Evolutionary conservation across 192 early-diverging fungal species (phyloP), one percentile per base, ranked within the genome.

Genomic region (Martensiomyces pterosporus): DNA sequence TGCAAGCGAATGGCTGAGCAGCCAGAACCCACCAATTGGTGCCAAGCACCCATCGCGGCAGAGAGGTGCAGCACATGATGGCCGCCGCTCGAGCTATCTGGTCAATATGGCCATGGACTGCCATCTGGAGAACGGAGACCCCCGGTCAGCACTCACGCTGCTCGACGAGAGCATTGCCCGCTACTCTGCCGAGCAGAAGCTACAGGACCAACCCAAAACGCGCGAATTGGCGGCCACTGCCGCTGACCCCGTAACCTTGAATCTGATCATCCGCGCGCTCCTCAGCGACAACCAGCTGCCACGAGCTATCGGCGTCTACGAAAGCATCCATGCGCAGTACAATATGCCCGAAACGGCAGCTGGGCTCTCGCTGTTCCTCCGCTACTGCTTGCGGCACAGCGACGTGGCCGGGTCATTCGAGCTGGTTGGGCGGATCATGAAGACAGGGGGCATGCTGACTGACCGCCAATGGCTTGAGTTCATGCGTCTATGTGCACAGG

Each of bases 91-190:
- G 5, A 61, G 57, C 18, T 40, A 61, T 14, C 25, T 69, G 38
- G 39, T 69, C 44, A 69, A 69, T 15, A 69, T 69, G 42, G 55
- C 55, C 1, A 44, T 69, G 44, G 9, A 39, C 0, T 38, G 39
- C n/a, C 49, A 62, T 22, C 24, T 69, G 9, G n/a, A 47, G 7
- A 14, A 24, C 36, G 44, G 46, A n/a, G 15, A 55, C 12, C 4
- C 45, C 2, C 17, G 32, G 7, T 27, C 40, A 7, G 64, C 57
- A 7, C 47, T 67, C 15, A 14, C 47, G 21, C 25, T 67, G 26
- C 33, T 67, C 16, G 57, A 67, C 22, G 25, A 14, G 4, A 45
- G 24, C 18, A 35, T 55, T 4, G 22, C 26, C 8, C 40, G 18
- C 40, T 24, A 35, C 19, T 12, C 34, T 22, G 36, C 34, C 16